These are phyloP conservation scores for Fusarium staphyleae DNA, from an alignment of 2,329 filamentous ascomycete species.

Conservation along the genomic window DNA sequence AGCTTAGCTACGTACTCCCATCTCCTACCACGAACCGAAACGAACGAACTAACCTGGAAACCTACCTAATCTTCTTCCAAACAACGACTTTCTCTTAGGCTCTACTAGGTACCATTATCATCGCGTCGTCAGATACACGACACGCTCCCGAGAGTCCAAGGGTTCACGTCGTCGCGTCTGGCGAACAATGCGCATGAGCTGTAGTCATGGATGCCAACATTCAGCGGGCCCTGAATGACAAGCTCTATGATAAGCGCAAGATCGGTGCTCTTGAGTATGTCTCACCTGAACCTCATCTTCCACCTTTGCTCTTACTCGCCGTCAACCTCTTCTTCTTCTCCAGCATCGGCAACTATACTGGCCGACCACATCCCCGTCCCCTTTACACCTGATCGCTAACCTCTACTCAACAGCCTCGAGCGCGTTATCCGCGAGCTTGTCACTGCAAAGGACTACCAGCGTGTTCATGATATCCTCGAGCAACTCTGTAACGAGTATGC, in stretches of 20 bases:
- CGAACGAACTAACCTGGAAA: slow-evolving; percentile 24
- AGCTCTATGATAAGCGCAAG: slow-evolving; percentile 98
- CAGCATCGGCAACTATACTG: not conserved
- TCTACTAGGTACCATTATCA: slow-evolving; percentile 4
- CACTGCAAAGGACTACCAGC: slow-evolving; percentile 76
- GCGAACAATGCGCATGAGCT: slow-evolving; percentile 36
- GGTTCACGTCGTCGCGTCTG: slow-evolving; percentile 17
- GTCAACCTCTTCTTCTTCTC: not conserved
- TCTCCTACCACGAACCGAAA: slow-evolving; percentile 25
- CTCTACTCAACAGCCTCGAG: slow-evolving; percentile 71
- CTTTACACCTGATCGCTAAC: slow-evolving; percentile 8
- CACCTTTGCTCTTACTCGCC: not conserved
- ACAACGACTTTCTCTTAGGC: slow-evolving; percentile 9
- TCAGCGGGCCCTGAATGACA: slow-evolving; percentile 92
- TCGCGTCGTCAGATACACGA: not conserved
- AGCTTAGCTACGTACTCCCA: slow-evolving; percentile 19
- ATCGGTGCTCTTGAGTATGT: slow-evolving; percentile 93
- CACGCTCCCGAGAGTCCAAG: not conserved
- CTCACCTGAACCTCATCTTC: not conserved
- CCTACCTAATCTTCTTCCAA: slow-evolving; percentile 18
- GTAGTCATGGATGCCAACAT: slow-evolving; percentile 82
- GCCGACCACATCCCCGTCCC: not conserved
- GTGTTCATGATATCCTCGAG: slow-evolving; percentile 86
- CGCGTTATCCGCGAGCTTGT: slow-evolving; percentile 86
- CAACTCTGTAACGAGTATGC: slow-evolving; percentile 98